Percentiles rank a stretch among this genome's conserved stretches.
These are phyloP conservation scores for Orbilia quercus DNA, from an alignment of 2,329 filamentous ascomycete species.

Conservation along the genomic window DNA sequence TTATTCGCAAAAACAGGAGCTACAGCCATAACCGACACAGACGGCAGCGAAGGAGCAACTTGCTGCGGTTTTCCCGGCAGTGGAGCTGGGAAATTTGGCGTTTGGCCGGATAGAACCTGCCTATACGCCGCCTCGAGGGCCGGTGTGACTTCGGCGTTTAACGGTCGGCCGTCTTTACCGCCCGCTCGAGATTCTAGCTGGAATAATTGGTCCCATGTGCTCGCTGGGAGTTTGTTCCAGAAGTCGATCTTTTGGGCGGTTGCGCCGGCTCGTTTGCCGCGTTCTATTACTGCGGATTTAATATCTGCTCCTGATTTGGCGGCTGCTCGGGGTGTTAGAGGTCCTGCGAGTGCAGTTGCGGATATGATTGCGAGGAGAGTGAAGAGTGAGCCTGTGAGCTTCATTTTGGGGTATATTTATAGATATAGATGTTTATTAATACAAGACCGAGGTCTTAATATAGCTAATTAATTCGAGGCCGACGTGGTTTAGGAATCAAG, in stretches of 20 bases:
- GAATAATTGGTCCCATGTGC: constrained; percentile 20
- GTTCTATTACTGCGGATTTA: constrained; percentile 19
- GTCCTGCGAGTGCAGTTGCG: neutral
- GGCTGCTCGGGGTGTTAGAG: neutral
- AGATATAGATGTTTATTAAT: neutral
- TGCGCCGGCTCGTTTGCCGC: constrained; percentile 1
- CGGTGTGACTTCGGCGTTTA: constrained; percentile 13
- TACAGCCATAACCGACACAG: neutral
- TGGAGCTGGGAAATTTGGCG: constrained; percentile 13
- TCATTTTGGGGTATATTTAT: constrained; percentile 18
- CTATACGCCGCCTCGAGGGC: constrained; percentile 6
- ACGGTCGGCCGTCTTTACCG: constrained; percentile 13
- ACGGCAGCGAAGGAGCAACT: neutral
- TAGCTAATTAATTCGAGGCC: constrained; percentile 11
- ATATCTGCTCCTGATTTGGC: constrained; percentile 20
- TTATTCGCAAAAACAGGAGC: neutral
- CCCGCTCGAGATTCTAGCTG: constrained; percentile 18
- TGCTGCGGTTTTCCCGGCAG: neutral
- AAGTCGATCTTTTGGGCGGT: constrained; percentile 17
- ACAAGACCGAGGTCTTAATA: neutral
- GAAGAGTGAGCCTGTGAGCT: constrained; percentile 5
- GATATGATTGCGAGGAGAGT: constrained; percentile 23
- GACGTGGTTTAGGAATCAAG: constrained; percentile 3
- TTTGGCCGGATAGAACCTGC: constrained; percentile 5
- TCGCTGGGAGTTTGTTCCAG: constrained; percentile 16